A percentile compares a stretch with the other conserved stretches of the same genome.
Evolutionary conservation across 2,329 filamentous ascomycete species (phyloP).

Genomic region (Fusarium sp.): DNA sequence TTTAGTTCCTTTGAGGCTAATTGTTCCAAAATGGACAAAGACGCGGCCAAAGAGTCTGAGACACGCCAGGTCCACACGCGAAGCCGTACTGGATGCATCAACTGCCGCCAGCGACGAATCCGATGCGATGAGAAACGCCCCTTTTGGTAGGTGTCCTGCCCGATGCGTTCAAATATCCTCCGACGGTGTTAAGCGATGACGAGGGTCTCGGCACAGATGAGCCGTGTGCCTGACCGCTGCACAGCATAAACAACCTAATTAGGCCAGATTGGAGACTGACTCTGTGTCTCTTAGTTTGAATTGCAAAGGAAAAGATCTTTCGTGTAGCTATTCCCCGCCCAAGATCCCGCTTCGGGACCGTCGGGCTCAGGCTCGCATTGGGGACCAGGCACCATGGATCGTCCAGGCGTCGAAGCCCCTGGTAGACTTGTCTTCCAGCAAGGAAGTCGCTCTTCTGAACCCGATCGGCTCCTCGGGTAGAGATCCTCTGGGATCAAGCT

Average conservation of each 20-base stretch:
- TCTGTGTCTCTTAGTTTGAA: not conserved
- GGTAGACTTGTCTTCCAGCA: not conserved
- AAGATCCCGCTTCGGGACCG: not conserved
- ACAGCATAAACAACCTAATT: not conserved
- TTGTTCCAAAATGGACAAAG: not conserved
- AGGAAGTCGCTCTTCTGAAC: not conserved
- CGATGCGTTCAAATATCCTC: not conserved
- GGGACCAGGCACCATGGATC: not conserved
- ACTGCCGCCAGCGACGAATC: not conserved
- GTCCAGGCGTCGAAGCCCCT: not conserved
- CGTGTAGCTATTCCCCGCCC: not conserved
- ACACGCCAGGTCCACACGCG: not conserved
- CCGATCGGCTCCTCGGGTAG: too few species aligned
- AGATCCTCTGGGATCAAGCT: too few species aligned
- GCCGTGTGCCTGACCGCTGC: too few species aligned
- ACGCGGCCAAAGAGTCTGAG: not conserved
- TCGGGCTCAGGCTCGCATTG: not conserved
- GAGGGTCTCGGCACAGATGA: not conserved
- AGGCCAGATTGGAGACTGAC: not conserved
- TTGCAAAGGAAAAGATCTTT: not conserved
- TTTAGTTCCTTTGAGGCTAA: not conserved
- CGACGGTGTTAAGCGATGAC: too few species aligned
- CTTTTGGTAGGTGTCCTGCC: not conserved
- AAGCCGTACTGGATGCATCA: not conserved
- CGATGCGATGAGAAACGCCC: not conserved